Base-by-base conservation (phyloP, 352 stramenopile genomes). In the Phytophthora gonapodyides region DNA sequence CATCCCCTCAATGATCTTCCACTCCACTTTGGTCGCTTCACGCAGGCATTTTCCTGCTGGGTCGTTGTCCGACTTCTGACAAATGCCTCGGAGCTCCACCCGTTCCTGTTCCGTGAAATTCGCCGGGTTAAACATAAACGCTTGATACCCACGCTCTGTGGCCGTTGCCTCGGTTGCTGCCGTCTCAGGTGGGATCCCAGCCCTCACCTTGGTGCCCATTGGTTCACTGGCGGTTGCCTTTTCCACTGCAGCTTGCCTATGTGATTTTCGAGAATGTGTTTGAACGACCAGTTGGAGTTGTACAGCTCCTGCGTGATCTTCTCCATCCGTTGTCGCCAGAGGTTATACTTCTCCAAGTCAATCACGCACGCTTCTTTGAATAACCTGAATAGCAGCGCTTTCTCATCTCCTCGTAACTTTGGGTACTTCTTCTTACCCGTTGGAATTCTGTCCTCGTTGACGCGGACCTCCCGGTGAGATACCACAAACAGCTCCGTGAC, bases 221-320 rank as follows among this genome's bases (percentile, higher is more conserved):
- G 27, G 43, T 48, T 58, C 6, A 58, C 31, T 16, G 13, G 19
- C 0, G 8, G 2, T 10, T 4, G 50, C 38, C 50, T 30, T 43
- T 24, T 24, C 21, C 21, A 24, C 21, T 24, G 21, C 21, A 24
- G 21, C 21, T 24, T 24, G 21, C 50, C 42, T 7, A 38, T 33
- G 38, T 17, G n/a, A 0, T 36, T 48, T 0, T 41, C 21, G 5
- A 58, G 9, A 19, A 58, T 58, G 21, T 41, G 13, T 16, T 37
- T 49, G 38, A 58, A 58, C 2, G 50, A 30, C 50, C 50, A 58
- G 1, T 21, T 19, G 0, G 50, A 17, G 37, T 48, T 58, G 5
- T 42, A 49, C 37, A 58, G 11, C 1, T 46, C 27, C 6, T 41
- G 21, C 21, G 21, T 24, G 3, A 24, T 24, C 21, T 24, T 24